Conservation (phyloP, 2,329 filamentous ascomycete genomes). For the Ceratocystis albifundus region DNA sequence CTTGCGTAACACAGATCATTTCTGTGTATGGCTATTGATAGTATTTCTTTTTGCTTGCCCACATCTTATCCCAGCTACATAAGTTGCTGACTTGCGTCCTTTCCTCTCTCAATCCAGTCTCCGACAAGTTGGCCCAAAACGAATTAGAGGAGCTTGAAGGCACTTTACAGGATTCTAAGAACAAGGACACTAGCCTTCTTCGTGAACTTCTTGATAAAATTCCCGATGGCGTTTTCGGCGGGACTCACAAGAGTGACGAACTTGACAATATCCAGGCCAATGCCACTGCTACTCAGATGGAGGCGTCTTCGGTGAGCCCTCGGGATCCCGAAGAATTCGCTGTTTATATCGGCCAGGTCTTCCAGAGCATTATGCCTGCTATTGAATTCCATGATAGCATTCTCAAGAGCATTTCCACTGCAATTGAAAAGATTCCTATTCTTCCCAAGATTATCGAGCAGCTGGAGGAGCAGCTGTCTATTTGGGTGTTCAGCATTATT, state of each 20-base stretch:
- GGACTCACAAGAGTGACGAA: slow-evolving; percentile 60
- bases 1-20: background rate
- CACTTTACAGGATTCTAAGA: slow-evolving; percentile 55
- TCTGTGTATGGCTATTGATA: background rate
- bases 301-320: slow-evolving; percentile 62
- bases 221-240: slow-evolving; percentile 67
- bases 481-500: slow-evolving; percentile 85
- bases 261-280: slow-evolving; percentile 70
- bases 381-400: slow-evolving; percentile 85
- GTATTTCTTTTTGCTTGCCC: background rate
- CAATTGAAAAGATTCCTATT: slow-evolving; percentile 75
- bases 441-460: slow-evolving; percentile 77
- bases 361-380: slow-evolving; percentile 73
- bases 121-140: slow-evolving; percentile 81
- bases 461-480: slow-evolving; percentile 71
- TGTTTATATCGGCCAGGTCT: slow-evolving; percentile 59
- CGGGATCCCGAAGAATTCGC: slow-evolving; percentile 77
- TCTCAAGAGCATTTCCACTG: slow-evolving; percentile 64
- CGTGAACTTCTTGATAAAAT: slow-evolving; percentile 72
- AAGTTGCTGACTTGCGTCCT: background rate
- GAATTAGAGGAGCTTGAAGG: slow-evolving; percentile 82
- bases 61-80: background rate
- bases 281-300: slow-evolving; percentile 61
- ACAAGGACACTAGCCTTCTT: slow-evolving; percentile 59
- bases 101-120: slow-evolving; percentile 39